These are phyloP conservation scores for Caryopteris hybrid DNA, from an alignment of 305 asterid genomes.

Conservation along the genomic window DNA sequence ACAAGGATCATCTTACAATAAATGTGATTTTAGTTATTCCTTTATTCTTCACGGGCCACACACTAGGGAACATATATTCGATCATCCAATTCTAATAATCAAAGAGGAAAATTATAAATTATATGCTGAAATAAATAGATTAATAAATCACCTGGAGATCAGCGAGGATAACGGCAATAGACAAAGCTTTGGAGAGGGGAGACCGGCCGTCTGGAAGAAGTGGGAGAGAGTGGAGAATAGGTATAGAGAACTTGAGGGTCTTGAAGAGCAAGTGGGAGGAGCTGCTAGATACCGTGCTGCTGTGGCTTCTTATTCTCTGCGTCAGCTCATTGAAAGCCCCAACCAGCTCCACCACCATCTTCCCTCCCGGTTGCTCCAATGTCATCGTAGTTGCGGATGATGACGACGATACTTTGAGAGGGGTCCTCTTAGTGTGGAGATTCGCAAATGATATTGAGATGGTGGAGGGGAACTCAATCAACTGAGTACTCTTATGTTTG, in stretches of 20 bases:
- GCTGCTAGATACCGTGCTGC: conserved; percentile 37
- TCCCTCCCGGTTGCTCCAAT: conserved; percentile 78
- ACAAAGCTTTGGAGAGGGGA: conserved; percentile 70
- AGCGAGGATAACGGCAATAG: conserved; percentile 73
- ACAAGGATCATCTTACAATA: neutral
- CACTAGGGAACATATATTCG: neutral
- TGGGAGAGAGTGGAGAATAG: conserved; percentile 67
- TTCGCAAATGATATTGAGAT: neutral
- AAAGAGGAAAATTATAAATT: neutral
- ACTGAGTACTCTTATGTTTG: conserved; percentile 3
- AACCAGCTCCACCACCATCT: conserved; percentile 86
- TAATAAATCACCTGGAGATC: conserved; percentile 62
- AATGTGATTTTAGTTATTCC: neutral
- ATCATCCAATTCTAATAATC: neutral
- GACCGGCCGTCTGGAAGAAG: conserved; percentile 66
- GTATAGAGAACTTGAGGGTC: conserved; percentile 73
- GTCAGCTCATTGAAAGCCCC: conserved; percentile 91
- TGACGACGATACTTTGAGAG: conserved; percentile 8
- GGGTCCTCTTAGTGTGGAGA: neutral
- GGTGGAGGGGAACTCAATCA: conserved; percentile 13
- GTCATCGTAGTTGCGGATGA: conserved; percentile 19
- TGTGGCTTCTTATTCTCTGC: conserved; percentile 49
- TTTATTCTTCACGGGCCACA: neutral
- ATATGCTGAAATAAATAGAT: neutral
- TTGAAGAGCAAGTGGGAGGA: conserved; percentile 72